A percentile compares a stretch with the other conserved stretches of the same genome.
Evolutionary conservation across 352 stramenopile genomes (phyloP).

Genomic region (Pythium plurisporium): DNA sequence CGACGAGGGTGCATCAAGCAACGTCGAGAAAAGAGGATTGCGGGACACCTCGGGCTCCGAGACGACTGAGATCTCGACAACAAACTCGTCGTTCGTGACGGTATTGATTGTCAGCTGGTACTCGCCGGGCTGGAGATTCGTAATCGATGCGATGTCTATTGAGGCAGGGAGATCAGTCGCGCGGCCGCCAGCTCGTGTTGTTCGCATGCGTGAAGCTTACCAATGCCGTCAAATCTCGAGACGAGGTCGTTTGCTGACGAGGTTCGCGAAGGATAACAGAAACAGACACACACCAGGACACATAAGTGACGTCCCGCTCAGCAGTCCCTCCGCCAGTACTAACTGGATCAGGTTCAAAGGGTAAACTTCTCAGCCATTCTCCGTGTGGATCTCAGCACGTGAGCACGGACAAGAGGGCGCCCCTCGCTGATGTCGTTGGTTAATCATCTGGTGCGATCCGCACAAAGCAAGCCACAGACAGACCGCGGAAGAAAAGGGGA

Average conservation of each 20-base stretch:
- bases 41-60: neutral
- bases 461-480: neutral
- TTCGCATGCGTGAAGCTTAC: neutral
- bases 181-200: too few relatives aligned
- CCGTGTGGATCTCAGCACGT: neutral
- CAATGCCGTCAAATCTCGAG: neutral
- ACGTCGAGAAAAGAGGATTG: neutral
- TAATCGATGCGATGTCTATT: conserved; percentile 19
- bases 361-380: conserved; percentile 54
- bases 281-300: conserved; percentile 17
- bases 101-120: conserved; percentile 22
- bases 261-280: neutral
- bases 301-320: conserved; percentile 28
- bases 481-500: neutral
- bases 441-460: conserved; percentile 13
- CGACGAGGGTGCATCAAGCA: neutral
- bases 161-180: too few relatives aligned
- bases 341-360: conserved; percentile 65
- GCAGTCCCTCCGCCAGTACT: conserved; percentile 58
- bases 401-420: conserved; percentile 30
- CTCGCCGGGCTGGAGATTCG: conserved; percentile 14
- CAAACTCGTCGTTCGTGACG: neutral
- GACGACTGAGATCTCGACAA: neutral
- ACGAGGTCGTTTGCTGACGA: neutral
- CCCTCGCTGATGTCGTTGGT: conserved; percentile 44